Percentiles rank a stretch among this genome's conserved stretches.
These are phyloP conservation scores for Hypocrella siamensis DNA, from an alignment of 2,329 filamentous ascomycete genomes.

Conservation along the genomic window DNA sequence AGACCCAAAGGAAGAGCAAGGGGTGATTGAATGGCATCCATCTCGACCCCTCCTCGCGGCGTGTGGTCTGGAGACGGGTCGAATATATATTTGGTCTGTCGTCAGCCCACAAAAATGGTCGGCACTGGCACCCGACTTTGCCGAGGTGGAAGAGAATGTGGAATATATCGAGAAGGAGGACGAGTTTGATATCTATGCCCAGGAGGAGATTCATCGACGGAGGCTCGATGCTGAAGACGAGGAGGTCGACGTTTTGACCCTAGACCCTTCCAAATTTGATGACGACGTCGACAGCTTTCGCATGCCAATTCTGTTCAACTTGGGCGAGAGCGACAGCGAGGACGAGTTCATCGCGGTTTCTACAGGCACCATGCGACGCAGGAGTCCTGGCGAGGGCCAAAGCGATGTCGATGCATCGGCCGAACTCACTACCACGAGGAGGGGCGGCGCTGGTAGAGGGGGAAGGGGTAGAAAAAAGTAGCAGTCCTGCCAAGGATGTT, in stretches of 20 bases:
- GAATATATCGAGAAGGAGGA: conserved; percentile 93
- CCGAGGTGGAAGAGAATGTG: conserved; percentile 94
- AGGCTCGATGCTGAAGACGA: conserved; percentile 86
- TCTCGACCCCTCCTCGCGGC: conserved; percentile 74
- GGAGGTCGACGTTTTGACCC: conserved; percentile 74
- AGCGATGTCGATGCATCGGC: conserved; percentile 43
- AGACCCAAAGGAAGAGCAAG: conserved; percentile 89
- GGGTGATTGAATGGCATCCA: conserved; percentile 95
- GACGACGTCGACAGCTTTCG: conserved; percentile 52
- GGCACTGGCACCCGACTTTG: conserved; percentile 88
- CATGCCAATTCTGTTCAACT: conserved; percentile 86
- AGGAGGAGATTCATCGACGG: conserved; percentile 85
- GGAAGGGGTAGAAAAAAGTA: conserved; percentile 26
- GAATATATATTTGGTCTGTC: conserved; percentile 93
- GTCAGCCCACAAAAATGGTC: conserved; percentile 95
- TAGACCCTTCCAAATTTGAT: conserved; percentile 50
- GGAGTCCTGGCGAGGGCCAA: conserved; percentile 61
- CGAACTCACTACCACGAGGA: conserved; percentile 22
- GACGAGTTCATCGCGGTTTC: conserved; percentile 63
- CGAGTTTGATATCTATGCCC: conserved; percentile 93
- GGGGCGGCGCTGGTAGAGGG: conserved; percentile 17
- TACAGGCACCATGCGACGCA: conserved; percentile 71
- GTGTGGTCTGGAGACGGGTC: conserved; percentile 81
- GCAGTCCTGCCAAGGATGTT: neutral
- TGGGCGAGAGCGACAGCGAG: conserved; percentile 89